These are phyloP conservation scores for Diplodia corticola DNA, from an alignment of 2,329 filamentous ascomycete species.

Conservation along the genomic window DNA sequence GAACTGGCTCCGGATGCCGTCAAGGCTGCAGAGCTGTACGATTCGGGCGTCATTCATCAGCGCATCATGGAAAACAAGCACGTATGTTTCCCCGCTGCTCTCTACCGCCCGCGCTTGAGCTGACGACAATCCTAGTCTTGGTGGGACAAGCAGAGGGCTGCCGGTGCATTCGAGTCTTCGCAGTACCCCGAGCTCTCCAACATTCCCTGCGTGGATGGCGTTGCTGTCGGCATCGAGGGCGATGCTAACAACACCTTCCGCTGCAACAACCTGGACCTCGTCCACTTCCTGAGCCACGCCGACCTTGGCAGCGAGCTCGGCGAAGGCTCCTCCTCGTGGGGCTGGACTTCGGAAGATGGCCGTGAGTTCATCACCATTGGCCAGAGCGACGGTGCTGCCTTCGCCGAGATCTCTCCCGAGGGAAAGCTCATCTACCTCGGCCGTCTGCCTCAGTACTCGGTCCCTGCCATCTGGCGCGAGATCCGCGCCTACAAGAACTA, in stretches of 20 bases:
- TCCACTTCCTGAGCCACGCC: conserved; percentile 57
- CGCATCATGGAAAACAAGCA: conserved; percentile 39
- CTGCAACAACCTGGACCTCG: conserved; percentile 52
- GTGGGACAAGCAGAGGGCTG: conserved; percentile 38
- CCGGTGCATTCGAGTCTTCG: conserved; percentile 36
- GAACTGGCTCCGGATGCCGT: conserved; percentile 39
- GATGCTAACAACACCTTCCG: conserved; percentile 39
- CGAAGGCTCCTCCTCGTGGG: conserved; percentile 53
- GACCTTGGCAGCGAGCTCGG: conserved; percentile 52
- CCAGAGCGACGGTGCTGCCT: conserved; percentile 57
- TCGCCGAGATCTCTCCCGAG: conserved; percentile 53
- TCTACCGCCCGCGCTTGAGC: conserved; percentile 22
- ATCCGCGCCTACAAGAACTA: conserved; percentile 49
- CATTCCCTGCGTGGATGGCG: conserved; percentile 40
- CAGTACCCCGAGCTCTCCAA: conserved; percentile 38
- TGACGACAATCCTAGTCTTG: conserved; percentile 37
- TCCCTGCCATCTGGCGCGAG: conserved; percentile 55
- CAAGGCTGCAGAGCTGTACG: conserved; percentile 40
- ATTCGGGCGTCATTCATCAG: conserved; percentile 42
- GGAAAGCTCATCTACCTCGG: conserved; percentile 57
- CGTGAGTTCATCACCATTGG: conserved; percentile 58
- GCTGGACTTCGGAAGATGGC: conserved; percentile 54
- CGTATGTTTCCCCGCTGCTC: conserved; percentile 16
- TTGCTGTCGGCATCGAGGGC: conserved; percentile 39
- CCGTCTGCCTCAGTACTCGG: conserved; percentile 51